A percentile compares a stretch with the other conserved stretches of the same genome.
phyloP scores from a whole-genome alignment of 345 rosid species.

The Punica granatum region DNA sequence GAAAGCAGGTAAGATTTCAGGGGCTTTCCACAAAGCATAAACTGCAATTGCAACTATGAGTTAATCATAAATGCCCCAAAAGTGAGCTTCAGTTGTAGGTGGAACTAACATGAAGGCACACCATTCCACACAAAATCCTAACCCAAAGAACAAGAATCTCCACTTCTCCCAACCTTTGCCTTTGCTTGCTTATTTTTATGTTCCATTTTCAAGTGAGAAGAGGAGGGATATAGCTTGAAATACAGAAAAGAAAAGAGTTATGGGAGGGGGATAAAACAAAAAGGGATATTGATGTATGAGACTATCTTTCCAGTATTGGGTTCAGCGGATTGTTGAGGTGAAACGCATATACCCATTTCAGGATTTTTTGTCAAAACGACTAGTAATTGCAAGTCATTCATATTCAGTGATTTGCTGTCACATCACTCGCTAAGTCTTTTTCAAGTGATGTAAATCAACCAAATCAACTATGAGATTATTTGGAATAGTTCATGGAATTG shows the following conservation, averaged over 20 bases:
- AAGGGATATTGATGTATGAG: not conserved
- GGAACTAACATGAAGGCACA: not conserved
- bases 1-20: constrained; percentile 75
- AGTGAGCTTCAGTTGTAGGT: not conserved
- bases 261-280: not conserved
- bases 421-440: not conserved
- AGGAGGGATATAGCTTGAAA: not conserved
- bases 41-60: constrained; percentile 36
- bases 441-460: not conserved
- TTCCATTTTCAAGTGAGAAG: not conserved
- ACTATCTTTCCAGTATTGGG: too few species aligned
- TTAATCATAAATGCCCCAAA: not conserved
- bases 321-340: not conserved
- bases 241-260: not conserved
- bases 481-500: not conserved
- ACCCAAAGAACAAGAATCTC: not conserved
- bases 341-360: not conserved
- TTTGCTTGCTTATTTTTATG: not conserved
- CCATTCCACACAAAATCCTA: not conserved
- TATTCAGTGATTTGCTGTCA: not conserved
- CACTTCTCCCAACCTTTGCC: not conserved
- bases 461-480: not conserved
- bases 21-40: constrained; percentile 87
- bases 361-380: not conserved
- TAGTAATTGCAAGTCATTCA: not conserved